Percentiles rank a stretch among this genome's conserved stretches.
Evolutionary conservation across 257 asterid species (phyloP).

Genomic region (Jacaranda mimosifolia): DNA sequence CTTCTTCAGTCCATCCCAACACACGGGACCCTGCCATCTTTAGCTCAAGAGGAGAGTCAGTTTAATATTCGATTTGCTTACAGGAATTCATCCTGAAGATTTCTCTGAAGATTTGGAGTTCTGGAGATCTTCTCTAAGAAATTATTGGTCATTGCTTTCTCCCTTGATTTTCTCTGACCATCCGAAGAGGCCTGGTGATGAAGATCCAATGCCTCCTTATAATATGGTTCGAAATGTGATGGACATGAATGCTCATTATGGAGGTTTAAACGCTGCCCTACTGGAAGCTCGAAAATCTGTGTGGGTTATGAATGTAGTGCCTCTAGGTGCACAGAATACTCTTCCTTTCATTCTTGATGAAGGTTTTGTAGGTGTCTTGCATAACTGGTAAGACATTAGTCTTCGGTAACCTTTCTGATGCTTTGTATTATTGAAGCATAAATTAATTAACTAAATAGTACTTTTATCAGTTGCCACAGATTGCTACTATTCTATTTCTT

Average conservation of each 20-base stretch:
- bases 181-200: constrained; percentile 14
- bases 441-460: too few species aligned
- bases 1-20: background rate
- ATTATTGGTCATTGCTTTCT: constrained; percentile 6
- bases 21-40: background rate
- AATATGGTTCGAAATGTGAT: constrained; percentile 14
- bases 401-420: background rate
- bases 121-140: constrained; percentile 1
- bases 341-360: constrained; percentile 68
- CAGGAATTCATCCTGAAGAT: background rate
- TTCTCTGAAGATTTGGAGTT: constrained; percentile 7
- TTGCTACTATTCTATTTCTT: background rate
- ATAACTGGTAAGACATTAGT: constrained; percentile 62
- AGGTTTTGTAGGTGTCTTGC: constrained; percentile 72
- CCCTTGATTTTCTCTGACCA: constrained; percentile 15
- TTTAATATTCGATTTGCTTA: background rate
- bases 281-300: constrained; percentile 23
- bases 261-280: background rate
- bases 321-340: constrained; percentile 56
- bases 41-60: background rate
- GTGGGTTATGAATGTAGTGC: constrained; percentile 84
- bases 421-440: too few species aligned
- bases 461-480: background rate
- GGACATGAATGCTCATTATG: constrained; percentile 6
- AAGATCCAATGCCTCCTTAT: constrained; percentile 6